phyloP scores from a whole-genome alignment of 2,329 filamentous ascomycete genomes.

The Hymenoscyphus repandus region DNA sequence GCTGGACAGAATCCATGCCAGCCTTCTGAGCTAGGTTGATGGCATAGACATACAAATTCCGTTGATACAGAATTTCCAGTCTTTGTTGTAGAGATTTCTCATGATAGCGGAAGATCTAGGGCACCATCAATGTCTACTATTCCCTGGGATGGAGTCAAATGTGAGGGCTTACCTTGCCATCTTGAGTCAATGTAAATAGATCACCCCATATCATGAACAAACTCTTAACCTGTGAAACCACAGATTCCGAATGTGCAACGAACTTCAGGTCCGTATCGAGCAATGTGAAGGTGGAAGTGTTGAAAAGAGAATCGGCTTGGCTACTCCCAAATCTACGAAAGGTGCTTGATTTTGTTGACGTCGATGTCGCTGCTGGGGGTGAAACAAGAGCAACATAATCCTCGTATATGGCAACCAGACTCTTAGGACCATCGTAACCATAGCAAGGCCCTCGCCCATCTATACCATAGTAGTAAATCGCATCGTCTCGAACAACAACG shows the following conservation, averaged over 20 bases:
- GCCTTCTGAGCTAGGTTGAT: constrained; percentile 90
- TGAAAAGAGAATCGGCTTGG: constrained; percentile 73
- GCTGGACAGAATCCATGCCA: constrained; percentile 72
- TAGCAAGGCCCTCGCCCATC: constrained; percentile 83
- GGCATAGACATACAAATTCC: constrained; percentile 85
- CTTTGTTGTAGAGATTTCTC: constrained; percentile 89
- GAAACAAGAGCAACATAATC: constrained; percentile 87
- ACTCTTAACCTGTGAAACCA: constrained; percentile 73
- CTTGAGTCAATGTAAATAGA: constrained; percentile 81
- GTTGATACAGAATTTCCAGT: constrained; percentile 87
- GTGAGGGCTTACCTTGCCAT: constrained; percentile 70
- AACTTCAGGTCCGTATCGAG: constrained; percentile 90
- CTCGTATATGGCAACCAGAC: constrained; percentile 68
- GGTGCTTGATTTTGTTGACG: constrained; percentile 47
- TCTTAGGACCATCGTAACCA: constrained; percentile 89
- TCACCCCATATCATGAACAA: constrained; percentile 88
- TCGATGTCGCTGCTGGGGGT: constrained; percentile 53
- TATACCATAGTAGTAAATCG: constrained; percentile 85
- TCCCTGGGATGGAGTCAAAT: neutral
- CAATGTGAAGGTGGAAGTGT: constrained; percentile 80
- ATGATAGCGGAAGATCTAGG: constrained; percentile 80
- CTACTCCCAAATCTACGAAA: constrained; percentile 67
- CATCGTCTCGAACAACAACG: constrained; percentile 89
- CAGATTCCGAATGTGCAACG: constrained; percentile 80
- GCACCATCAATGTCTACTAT: constrained; percentile 22